Evolutionary conservation across 257 asterid genomes (phyloP).

Genomic region (Fraxinus cuspidata): DNA sequence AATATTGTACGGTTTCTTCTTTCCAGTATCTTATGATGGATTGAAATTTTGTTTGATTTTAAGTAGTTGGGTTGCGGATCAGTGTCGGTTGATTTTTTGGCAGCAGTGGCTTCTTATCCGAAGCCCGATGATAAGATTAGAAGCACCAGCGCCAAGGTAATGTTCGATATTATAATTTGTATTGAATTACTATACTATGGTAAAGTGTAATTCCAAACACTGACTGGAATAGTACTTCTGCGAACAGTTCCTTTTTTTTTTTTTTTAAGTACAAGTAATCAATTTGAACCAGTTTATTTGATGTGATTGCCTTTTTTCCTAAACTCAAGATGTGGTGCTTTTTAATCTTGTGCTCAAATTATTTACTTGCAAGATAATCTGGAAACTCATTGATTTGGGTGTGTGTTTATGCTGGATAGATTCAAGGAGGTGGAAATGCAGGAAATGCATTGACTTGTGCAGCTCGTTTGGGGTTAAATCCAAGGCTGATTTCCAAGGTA

Average conservation of each 20-base stretch:
- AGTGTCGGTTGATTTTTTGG: slow-evolving; percentile 63
- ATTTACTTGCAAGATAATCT: not conserved
- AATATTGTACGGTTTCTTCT: not conserved
- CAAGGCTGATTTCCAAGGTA: slow-evolving; percentile 89
- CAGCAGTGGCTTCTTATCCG: slow-evolving; percentile 89
- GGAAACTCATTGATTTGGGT: not conserved
- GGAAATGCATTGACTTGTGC: slow-evolving; percentile 93
- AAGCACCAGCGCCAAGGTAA: slow-evolving; percentile 78
- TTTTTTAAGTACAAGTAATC: not conserved
- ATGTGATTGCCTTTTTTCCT: not conserved
- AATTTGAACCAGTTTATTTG: not conserved
- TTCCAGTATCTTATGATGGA: slow-evolving; percentile 13
- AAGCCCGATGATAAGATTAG: slow-evolving; percentile 89
- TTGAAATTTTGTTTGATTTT: slow-evolving; percentile 27
- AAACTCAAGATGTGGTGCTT: not conserved
- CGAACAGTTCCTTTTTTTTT: not conserved
- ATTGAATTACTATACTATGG: not conserved
- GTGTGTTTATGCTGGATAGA: slow-evolving; percentile 38
- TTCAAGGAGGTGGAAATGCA: slow-evolving; percentile 93
- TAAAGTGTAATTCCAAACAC: not conserved
- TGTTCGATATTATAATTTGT: not conserved
- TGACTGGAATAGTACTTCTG: not conserved
- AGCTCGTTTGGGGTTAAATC: slow-evolving; percentile 80
- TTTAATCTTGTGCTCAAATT: not conserved
- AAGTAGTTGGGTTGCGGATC: slow-evolving; percentile 81